Conservation (phyloP, 768 basidiomycete genomes). For the Xanthoconium purpureum region DNA sequence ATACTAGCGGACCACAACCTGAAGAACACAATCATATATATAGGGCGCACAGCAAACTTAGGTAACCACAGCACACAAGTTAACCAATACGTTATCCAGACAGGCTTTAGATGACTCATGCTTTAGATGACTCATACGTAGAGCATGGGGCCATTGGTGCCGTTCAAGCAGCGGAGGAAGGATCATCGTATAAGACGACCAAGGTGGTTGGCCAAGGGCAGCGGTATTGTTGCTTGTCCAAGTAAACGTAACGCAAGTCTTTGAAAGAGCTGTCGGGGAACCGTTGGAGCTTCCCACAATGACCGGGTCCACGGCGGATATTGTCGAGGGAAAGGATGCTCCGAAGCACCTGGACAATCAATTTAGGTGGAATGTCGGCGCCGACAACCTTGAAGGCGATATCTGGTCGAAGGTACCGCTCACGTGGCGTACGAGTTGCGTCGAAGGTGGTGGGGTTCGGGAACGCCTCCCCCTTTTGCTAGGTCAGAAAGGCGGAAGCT, state of each 20-base stretch:
- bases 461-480: constrained; percentile 49
- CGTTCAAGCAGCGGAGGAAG: constrained; percentile 18
- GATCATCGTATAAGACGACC: constrained; percentile 44
- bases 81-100: constrained; percentile 5
- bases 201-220: constrained; percentile 69
- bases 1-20: neutral
- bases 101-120: neutral
- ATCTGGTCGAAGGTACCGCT: constrained; percentile 49
- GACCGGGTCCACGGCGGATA: constrained; percentile 63
- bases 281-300: constrained; percentile 61
- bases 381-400: constrained; percentile 49
- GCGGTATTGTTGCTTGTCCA: constrained; percentile 47
- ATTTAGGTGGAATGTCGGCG: constrained; percentile 54
- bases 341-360: constrained; percentile 60
- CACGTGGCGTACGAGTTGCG: constrained; percentile 39
- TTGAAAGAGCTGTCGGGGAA: constrained; percentile 49
- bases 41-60: neutral
- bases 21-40: neutral
- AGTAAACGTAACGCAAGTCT: constrained; percentile 52
- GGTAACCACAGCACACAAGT: neutral
- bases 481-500: neutral
- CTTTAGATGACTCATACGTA: neutral
- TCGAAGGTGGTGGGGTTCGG: constrained; percentile 45
- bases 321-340: constrained; percentile 58
- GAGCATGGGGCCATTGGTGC: neutral